Evolutionary conservation across 805 yeast species (phyloP).

Genomic region (Lipomyces oligophaga): DNA sequence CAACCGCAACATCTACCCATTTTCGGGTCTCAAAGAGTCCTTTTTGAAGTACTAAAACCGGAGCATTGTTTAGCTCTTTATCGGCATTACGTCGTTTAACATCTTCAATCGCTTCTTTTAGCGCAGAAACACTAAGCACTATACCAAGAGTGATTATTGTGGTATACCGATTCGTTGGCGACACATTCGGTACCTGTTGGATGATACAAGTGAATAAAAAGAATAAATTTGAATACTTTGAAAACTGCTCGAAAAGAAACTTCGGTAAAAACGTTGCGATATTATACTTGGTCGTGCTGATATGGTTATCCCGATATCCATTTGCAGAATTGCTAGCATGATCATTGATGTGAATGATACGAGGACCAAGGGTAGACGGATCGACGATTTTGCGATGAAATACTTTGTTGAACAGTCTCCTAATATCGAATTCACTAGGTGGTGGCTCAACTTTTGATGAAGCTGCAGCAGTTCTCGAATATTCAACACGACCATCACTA

Average conservation of each 20-base stretch:
- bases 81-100: constrained; percentile 84
- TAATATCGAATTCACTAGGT: constrained; percentile 15
- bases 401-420: constrained; percentile 19
- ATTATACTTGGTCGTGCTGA: constrained; percentile 94
- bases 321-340: constrained; percentile 50
- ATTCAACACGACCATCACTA: too few species aligned
- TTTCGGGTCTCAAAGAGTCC: constrained; percentile 63
- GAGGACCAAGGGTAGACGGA: constrained; percentile 46
- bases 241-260: constrained; percentile 91
- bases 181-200: constrained; percentile 94
- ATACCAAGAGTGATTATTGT: constrained; percentile 86
- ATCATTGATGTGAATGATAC: constrained; percentile 67
- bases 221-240: constrained; percentile 93
- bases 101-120: constrained; percentile 89
- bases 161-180: constrained; percentile 94
- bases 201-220: constrained; percentile 87
- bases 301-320: constrained; percentile 73
- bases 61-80: constrained; percentile 78
- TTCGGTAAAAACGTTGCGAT: constrained; percentile 90
- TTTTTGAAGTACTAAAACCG: constrained; percentile 59
- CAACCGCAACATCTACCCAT: constrained; percentile 88
- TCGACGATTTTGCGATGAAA: constrained; percentile 33
- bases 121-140: constrained; percentile 84
- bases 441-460: background rate
- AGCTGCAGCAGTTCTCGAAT: background rate